phyloP scores from a whole-genome alignment of 2,329 filamentous ascomycete genomes.

The Diaporthe citrichinensis region DNA sequence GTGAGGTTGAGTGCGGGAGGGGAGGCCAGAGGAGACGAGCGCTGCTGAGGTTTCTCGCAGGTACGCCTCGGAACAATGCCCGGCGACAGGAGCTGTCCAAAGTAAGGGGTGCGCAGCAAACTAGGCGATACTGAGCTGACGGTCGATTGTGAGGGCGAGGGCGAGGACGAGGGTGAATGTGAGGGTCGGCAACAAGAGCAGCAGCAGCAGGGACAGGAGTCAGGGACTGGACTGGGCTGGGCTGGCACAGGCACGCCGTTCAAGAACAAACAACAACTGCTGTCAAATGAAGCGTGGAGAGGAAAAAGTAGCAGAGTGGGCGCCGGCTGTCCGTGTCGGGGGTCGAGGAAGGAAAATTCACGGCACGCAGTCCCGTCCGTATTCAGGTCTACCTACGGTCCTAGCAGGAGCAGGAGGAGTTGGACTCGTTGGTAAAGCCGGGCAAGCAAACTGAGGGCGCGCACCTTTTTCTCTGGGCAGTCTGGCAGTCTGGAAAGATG shows the following conservation, averaged over 20 bases:
- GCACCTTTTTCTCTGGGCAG: constrained; percentile 22
- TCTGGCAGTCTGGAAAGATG: constrained; percentile 2
- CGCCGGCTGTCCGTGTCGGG: constrained; percentile 11
- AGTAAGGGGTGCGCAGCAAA: constrained; percentile 14
- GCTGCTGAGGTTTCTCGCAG: constrained; percentile 16
- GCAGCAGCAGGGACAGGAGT: background rate
- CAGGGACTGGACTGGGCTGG: background rate
- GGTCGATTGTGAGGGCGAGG: background rate
- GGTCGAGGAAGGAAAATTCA: constrained; percentile 10
- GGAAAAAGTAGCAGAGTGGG: constrained; percentile 15
- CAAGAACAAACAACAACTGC: constrained; percentile 26
- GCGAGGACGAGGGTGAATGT: background rate
- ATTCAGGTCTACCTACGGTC: constrained; percentile 15
- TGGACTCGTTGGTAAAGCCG: constrained; percentile 1
- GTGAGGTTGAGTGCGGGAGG: constrained; percentile 27
- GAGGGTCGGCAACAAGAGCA: background rate
- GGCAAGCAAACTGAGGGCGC: constrained; percentile 13
- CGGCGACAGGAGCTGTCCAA: background rate
- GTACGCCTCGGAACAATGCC: constrained; percentile 1
- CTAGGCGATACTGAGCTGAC: constrained; percentile 15
- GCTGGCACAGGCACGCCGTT: constrained; percentile 29
- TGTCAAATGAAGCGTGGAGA: constrained; percentile 30
- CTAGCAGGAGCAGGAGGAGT: constrained; percentile 4
- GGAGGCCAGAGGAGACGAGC: background rate
- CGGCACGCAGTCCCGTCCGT: constrained; percentile 24